Evolutionary conservation across 352 stramenopile genomes (phyloP), one percentile per base, ranked within the genome.

Genomic region (Pythium vanterpoolii): DNA sequence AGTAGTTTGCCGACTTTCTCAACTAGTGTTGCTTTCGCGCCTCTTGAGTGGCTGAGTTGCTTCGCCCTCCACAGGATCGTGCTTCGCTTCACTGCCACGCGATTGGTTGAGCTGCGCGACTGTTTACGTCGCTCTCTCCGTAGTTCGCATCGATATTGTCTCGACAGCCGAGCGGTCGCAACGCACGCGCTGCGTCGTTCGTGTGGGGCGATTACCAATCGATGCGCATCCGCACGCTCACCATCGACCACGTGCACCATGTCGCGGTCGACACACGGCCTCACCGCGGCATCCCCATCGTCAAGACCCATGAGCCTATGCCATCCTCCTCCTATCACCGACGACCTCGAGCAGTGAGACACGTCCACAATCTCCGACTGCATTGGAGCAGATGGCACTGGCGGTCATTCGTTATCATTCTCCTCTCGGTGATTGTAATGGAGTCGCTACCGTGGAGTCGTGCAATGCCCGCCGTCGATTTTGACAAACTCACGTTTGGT

Each of bases 181-280:
- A n/a, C n/a, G n/a, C n/a, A n/a, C n/a, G n/a, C n/a, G n/a, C n/a
- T n/a, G n/a, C n/a, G n/a, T n/a, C n/a, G n/a, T n/a, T n/a, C n/a
- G n/a, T n/a, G n/a, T n/a, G n/a, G n/a, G n/a, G n/a, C 39, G 23
- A 23, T 45, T 45, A 24, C 50, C 34, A 24, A 11, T 34, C 46
- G 23, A 63, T 63, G 56, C 56, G 27, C 26, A 55, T 51, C n/a
- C 56, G 46, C n/a, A 63, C 18, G 38, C 56, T 55, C 34, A 56
- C 10, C 11, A 28, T 56, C 46, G 18, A 43, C 21, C 28, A 31
- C 21, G 23, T 16, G 11, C 13, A 43, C 21, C 28, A 31, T 14
- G 23, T 16, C 14, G 6, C 19, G 18, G 36, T 14, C 24, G 19
- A 19, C n/a, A 19, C 52, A 16, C 11, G 33, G 33, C 33, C 13